A percentile compares a stretch with the other conserved stretches of the same genome.
phyloP scores from a whole-genome alignment of 805 yeast genomes.

The Yarrowia porcina region DNA sequence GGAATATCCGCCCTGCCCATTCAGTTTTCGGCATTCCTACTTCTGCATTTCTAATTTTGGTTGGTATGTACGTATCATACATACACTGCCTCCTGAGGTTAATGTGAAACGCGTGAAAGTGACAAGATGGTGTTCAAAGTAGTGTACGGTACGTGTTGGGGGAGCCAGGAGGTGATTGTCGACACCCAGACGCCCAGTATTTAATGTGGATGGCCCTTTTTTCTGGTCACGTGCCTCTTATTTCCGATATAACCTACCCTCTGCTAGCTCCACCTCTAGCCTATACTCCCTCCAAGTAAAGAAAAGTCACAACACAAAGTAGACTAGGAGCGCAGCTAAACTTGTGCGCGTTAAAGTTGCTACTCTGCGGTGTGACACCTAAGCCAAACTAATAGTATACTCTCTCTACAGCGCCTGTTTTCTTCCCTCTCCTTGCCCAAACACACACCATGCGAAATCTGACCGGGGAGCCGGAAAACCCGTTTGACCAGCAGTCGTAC shows the following conservation, averaged over 20 bases:
- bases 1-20: background rate
- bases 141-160: no score
- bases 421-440: background rate
- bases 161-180: no score
- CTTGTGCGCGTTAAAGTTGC: slow-evolving; percentile 19
- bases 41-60: background rate
- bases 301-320: background rate
- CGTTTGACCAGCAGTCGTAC: slow-evolving; percentile 25
- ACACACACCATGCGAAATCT: slow-evolving; percentile 17
- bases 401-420: background rate
- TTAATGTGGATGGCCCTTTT: no score
- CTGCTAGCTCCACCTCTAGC: background rate
- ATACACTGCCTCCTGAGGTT: slow-evolving; percentile 14
- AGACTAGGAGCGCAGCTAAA: background rate
- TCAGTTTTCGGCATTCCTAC: background rate
- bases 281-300: background rate
- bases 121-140: background rate
- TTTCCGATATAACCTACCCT: background rate
- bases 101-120: slow-evolving; percentile 5
- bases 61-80: background rate
- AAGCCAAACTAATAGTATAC: background rate
- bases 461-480: slow-evolving; percentile 20
- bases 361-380: background rate
- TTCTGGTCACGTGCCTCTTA: background rate
- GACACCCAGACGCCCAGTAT: no score